Conservation (phyloP, 768 basidiomycete species). For the Suillus discolor region DNA sequence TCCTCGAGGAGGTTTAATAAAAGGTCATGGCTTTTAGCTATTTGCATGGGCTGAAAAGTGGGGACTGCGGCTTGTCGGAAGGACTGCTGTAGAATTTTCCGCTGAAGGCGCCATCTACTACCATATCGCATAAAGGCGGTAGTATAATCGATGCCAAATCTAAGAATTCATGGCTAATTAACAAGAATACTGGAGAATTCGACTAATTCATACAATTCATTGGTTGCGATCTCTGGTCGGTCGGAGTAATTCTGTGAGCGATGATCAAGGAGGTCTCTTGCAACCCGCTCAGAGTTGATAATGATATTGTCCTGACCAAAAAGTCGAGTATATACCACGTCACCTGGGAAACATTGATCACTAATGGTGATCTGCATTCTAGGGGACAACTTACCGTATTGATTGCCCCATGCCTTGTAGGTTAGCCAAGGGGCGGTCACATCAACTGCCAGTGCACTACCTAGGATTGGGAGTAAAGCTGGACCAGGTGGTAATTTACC, state of each 20-base stretch:
- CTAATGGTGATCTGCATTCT: not conserved
- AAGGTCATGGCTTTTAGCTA: not conserved
- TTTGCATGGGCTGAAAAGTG: slow-evolving; percentile 8
- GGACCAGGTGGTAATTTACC: slow-evolving; percentile 3
- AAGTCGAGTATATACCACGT: slow-evolving; percentile 9
- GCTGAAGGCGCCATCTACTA: slow-evolving; percentile 18
- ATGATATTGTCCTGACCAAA: slow-evolving; percentile 15
- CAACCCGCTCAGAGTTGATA: slow-evolving; percentile 15
- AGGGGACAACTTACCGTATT: not conserved
- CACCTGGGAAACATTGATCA: not conserved
- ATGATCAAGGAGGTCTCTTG: slow-evolving; percentile 15
- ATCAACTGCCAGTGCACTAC: not conserved
- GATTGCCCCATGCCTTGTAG: not conserved
- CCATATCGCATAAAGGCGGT: slow-evolving; percentile 17
- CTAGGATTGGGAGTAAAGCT: slow-evolving; percentile 1
- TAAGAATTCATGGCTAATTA: not conserved
- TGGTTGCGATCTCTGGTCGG: slow-evolving; percentile 8
- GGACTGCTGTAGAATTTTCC: slow-evolving; percentile 15
- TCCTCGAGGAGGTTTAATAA: slow-evolving; percentile 4
- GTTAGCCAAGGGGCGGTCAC: slow-evolving; percentile 6
- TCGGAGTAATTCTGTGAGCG: slow-evolving; percentile 17
- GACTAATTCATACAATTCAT: slow-evolving; percentile 11
- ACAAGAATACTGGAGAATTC: not conserved
- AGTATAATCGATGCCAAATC: slow-evolving; percentile 13
- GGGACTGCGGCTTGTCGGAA: slow-evolving; percentile 13